Conservation (phyloP, 2,329 filamentous ascomycete genomes). For the Hymenoscyphus scutula region DNA sequence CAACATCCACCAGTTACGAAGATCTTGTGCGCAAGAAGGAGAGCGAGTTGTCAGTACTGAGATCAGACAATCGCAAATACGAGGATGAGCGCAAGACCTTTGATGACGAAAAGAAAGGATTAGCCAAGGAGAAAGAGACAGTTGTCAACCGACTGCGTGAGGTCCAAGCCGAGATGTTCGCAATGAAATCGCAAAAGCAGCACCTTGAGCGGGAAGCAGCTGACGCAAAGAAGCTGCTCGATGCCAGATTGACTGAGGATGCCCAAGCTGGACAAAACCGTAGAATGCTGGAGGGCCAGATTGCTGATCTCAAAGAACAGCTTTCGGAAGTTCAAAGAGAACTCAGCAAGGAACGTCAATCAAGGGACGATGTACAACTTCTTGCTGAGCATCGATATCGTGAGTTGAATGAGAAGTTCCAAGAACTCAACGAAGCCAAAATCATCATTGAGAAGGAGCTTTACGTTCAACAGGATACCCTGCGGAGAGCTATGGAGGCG, state of each 20-base stretch:
- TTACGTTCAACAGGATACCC: constrained; percentile 89
- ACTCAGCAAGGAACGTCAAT: constrained; percentile 86
- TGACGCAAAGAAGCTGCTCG: constrained; percentile 81
- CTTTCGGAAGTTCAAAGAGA: constrained; percentile 84
- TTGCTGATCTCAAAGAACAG: constrained; percentile 81
- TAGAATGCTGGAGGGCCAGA: constrained; percentile 80
- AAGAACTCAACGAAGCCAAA: constrained; percentile 86
- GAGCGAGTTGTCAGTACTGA: constrained; percentile 82
- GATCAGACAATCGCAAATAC: constrained; percentile 78
- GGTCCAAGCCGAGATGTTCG: constrained; percentile 82
- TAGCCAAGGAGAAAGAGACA: constrained; percentile 75
- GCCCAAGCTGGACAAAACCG: constrained; percentile 78
- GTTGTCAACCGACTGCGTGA: constrained; percentile 75
- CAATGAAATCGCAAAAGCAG: constrained; percentile 77
- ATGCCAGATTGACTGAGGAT: constrained; percentile 87
- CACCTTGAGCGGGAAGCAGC: constrained; percentile 86
- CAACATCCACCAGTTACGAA: constrained; percentile 92
- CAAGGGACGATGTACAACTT: constrained; percentile 87
- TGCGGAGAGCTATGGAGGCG: constrained; percentile 81
- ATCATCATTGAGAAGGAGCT: constrained; percentile 98
- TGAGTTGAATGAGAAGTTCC: constrained; percentile 78
- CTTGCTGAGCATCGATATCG: constrained; percentile 86
- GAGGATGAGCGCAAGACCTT: constrained; percentile 77
- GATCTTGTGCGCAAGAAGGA: constrained; percentile 92
- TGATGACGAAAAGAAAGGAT: constrained; percentile 71